Base-by-base conservation (phyloP, 2,329 filamentous ascomycete genomes). In the Pseudocercospora vitis region DNA sequence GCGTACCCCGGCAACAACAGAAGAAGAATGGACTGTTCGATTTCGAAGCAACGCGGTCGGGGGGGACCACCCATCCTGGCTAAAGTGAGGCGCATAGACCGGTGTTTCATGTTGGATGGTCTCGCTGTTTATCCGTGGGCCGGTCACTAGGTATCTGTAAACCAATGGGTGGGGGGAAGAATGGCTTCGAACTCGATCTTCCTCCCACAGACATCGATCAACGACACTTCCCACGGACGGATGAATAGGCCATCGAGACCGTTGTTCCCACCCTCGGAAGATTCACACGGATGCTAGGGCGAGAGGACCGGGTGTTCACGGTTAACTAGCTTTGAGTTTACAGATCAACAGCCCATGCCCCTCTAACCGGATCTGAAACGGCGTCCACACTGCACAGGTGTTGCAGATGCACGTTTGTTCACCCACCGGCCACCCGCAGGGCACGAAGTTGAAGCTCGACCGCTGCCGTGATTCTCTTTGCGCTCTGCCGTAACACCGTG, bases 101-200 rank as follows among this genome's bases (percentile, higher is more conserved):
- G 45, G 18, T 46, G 55, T 57, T 57, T 57, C 55, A 52, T 42
- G 45, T 57, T 52, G 28, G 40, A 42, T 48, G 18, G 11, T 33
- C 37, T 37, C 54, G n/a, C n/a, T n/a, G n/a, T n/a, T n/a, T n/a
- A n/a, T n/a, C n/a, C n/a, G n/a, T n/a, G n/a, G n/a, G n/a, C n/a
- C n/a, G n/a, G n/a, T n/a, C n/a, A n/a, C n/a, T n/a, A n/a, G n/a
- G n/a, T n/a, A n/a, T n/a, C n/a, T n/a, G n/a, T n/a, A n/a, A n/a
- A n/a, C n/a, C n/a, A n/a, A n/a, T n/a, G n/a, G n/a, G n/a, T n/a
- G n/a, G n/a, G n/a, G n/a, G n/a, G n/a, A n/a, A n/a, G n/a, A n/a
- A n/a, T n/a, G n/a, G n/a, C n/a, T n/a, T n/a, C n/a, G n/a, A n/a
- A n/a, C n/a, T n/a, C n/a, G n/a, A n/a, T n/a, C n/a, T n/a, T n/a